Base-by-base conservation (phyloP, 2,329 filamentous ascomycete species). In the Aureobasidium sp. region DNA sequence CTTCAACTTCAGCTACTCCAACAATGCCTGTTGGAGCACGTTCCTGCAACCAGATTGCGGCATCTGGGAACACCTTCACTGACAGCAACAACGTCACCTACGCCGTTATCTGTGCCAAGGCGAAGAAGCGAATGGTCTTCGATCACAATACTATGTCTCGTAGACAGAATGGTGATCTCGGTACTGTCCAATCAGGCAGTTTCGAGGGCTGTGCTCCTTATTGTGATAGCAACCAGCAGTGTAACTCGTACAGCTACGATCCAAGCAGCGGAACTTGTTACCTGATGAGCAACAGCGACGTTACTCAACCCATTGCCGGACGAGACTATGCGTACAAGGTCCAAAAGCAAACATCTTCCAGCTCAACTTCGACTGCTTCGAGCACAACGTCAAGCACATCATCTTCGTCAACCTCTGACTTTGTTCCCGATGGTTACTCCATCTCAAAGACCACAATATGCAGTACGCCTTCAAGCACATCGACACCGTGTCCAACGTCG, bases 171-270 rank as follows among this genome's bases (percentile, higher is more conserved):
- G 36, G 39, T 6, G 53, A 59, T 34, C 11, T 63, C 1, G 50
- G 29, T 41, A 41, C 41, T 1, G 59, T 58, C 8, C 55, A 53
- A 9, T 60, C 59, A 36, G 54, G 51, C 29, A 61, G 58, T 39
- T 63, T 61, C 10, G 62, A 63, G 25, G 58, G 51, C n/a, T 63
- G 62, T 48, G 50, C 59, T n/a, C 62, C 50, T 30, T 58, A 61
- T 27, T 63, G 62, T 32, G 62, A 63, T 30, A 29, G 21, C 44
- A 45, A 39, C 8, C 8, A 13, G 13, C 42, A 45, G 21, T 59
- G 57, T 11, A 50, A 42, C 37, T 49, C 57, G 4, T 59, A 25
- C 30, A 59, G 44, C 36, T 59, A 59, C 27, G 29, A 49, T 8
- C 6, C 21, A 3, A 41, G 3, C 3, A 49, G 3, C 2, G 36